Percentiles rank a stretch among this genome's conserved stretches.
phyloP scores from a whole-genome alignment of 2,329 filamentous ascomycete genomes.

The Didymellaceae sp. region DNA sequence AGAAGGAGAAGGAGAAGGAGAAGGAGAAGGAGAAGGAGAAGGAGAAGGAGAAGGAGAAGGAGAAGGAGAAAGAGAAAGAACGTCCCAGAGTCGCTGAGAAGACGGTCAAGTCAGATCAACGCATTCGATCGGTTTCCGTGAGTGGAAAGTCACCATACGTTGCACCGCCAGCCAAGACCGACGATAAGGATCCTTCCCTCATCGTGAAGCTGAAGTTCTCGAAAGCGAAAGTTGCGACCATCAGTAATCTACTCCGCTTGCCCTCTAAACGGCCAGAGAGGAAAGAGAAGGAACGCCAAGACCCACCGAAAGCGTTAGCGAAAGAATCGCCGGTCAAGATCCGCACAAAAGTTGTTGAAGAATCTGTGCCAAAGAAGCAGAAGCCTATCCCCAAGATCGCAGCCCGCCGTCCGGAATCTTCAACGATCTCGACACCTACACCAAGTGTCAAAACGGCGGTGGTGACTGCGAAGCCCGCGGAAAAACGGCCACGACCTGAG shows the following conservation, averaged over 20 bases:
- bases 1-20: no score
- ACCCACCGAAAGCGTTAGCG: constrained; percentile 25
- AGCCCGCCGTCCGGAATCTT: constrained; percentile 32
- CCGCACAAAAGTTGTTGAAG: constrained; percentile 26
- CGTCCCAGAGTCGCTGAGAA: constrained; percentile 28
- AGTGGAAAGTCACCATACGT: constrained; percentile 36
- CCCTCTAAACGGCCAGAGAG: constrained; percentile 33
- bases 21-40: no score
- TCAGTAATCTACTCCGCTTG: constrained; percentile 49
- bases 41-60: no score
- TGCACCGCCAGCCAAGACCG: constrained; percentile 17
- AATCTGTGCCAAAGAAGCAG: constrained; percentile 31
- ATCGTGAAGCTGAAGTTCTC: constrained; percentile 61
- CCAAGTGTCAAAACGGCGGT: constrained; percentile 20
- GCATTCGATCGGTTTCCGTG: constrained; percentile 34
- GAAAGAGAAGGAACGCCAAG: constrained; percentile 39
- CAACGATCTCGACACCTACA: constrained; percentile 19
- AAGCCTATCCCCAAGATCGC: constrained; percentile 38
- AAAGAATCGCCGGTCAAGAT: constrained; percentile 26
- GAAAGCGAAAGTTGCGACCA: constrained; percentile 56
- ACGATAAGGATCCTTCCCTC: constrained; percentile 34
- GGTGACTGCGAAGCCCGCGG: constrained; percentile 27
- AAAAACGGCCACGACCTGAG: constrained; percentile 45
- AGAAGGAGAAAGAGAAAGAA: constrained; percentile 11
- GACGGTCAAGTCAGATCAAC: constrained; percentile 28